Evolutionary conservation across 352 stramenopile genomes (phyloP), one percentile per base, ranked within the genome.

Genomic region (Globisporangium uncinulatum): DNA sequence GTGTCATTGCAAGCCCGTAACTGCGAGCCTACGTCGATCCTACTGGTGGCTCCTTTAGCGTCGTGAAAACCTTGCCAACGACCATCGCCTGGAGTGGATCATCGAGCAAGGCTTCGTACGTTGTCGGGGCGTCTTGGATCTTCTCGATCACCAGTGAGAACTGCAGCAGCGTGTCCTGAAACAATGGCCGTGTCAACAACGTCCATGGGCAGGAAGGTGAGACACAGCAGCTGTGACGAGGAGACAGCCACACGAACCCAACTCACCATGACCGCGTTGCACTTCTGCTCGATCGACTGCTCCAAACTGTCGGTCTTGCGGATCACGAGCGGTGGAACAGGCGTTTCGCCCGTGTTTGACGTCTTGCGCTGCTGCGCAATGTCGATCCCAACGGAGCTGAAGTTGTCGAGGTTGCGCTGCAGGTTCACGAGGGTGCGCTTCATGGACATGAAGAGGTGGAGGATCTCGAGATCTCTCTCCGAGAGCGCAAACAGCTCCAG

Each of bases 81-180:
- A 46, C 56, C 4, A 62, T 49, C 48, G 32, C 8, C 31, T 63
- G 57, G 20, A 63, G 43, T 15, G 57, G 57, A 24, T 59, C 51
- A 43, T 63, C 51, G 17, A 55, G 34, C 21, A 63, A 51, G 20
- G 57, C 57, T 36, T 88, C 78, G 61, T 73, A 88, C 9, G 73
- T 62, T 8, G 64, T 42, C 2, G 76, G 74, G 0, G 78, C 74
- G 34, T 84, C 74, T 42, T 86, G 73, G 13, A 88, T 49, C 31
- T 65, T 77, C 31, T 83, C 74, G 0, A 88, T 57, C 17, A 88
- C 65, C 14, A 73, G 57, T 1, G 78, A 88, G 42, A 85, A 86
- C 50, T 83, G 71, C 55, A 88, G 47, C 29, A 88, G 47, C 6
- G 72, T 79, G 47, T 86, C 76, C 78, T 88, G 6, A 4, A 50